Evolutionary conservation across 2,329 filamentous ascomycete species (phyloP), one percentile per base, ranked within the genome.

Genomic region (Claviceps maximensis): DNA sequence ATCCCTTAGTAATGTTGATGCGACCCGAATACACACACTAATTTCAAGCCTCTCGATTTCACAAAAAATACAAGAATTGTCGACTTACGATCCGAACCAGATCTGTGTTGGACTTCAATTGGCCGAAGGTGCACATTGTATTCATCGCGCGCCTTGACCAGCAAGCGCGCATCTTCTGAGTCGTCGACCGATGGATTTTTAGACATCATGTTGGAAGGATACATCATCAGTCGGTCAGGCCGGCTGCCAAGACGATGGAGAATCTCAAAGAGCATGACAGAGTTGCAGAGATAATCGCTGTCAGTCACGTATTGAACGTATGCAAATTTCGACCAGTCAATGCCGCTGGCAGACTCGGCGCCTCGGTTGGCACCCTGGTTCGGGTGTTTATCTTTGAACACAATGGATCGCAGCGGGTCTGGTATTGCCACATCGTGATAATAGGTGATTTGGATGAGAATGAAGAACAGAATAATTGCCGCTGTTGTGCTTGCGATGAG

Each of bases 281-380:
- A 71, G 59, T 75, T 76, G 57, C 74, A 77, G 2, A 77, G 63
- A 53, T 75, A 74, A 0, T 68, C 67, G 36, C 65, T 63, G n/a
- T 70, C 64, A 1, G 74, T 77, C 38, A 70, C 74, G 61, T 77
- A 77, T 58, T 74, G 72, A 1, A 69, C 68, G 55, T 77, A 76
- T 1, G 74, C 75, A 51, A 70, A 76, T 48, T 61, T 63, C 2
- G 65, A 67, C 72, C 72, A 75, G 58, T 74, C 62, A 27, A 70
- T 57, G 7, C 64, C 23, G 27, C 29, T 12, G 8, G 47, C 17
- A 15, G 13, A 15, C 21, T 6, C 27, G n/a, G 29, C 15, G n/a
- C 12, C 33, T 13, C 2, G 33, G 4, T 17, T 17, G n/a, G 29
- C 15, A 12, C 12, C 33, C 17, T 2, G 33, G 4, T 17, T 17